Base-by-base conservation (phyloP, 2,329 filamentous ascomycete genomes). In the Monosporascus sp. region DNA sequence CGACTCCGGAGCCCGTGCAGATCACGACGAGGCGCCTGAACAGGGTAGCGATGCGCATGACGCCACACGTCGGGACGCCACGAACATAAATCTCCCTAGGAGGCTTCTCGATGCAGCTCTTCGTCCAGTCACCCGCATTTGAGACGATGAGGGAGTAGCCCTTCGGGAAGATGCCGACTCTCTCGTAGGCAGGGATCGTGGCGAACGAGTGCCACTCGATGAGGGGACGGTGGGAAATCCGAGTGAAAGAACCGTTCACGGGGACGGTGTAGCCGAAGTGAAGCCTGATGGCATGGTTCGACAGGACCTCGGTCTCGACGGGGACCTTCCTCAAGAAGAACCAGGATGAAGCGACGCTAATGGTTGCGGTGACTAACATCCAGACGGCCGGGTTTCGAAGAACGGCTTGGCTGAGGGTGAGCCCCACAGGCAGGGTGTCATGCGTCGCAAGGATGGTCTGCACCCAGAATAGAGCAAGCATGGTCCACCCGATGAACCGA, bases 131-230 rank as follows among this genome's bases (percentile, higher is more conserved):
- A 22, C 88, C 88, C 3, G 86, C 87, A 59, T 85, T 86, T 51
- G 86, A 89, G 27, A 91, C 77, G 31, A 91, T 73, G 31, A 88
- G 74, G 0, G 85, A 89, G 71, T 86, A 90, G 16, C 82, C 84
- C 51, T 73, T 73, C 38, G 73, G 66, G 47, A 73, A 60, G 36
- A 58, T 62, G 53, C 66, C 48, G 14, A 58, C 61, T 7, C 62
- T 61, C 51, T 73, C 66, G 2, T 80, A 76, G 51, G 81, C 77
- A 0, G 86, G 83, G 56, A 91, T 88, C 1, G 85, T 86, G 44
- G 88, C 88, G 64, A 92, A 92, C 0, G 84, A 82, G 71, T 92
- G 88, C 78, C 86, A 90, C 69, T 92, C 88, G 8, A 78, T 71
- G 40, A 90, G 73, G 0, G 87, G 87, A 8, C 77, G 75, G 51